A percentile compares a stretch with the other conserved stretches of the same genome.
These are phyloP conservation scores for Aspergillus novoparasiticus DNA, from an alignment of 2,329 filamentous ascomycete species.

Conservation along the genomic window DNA sequence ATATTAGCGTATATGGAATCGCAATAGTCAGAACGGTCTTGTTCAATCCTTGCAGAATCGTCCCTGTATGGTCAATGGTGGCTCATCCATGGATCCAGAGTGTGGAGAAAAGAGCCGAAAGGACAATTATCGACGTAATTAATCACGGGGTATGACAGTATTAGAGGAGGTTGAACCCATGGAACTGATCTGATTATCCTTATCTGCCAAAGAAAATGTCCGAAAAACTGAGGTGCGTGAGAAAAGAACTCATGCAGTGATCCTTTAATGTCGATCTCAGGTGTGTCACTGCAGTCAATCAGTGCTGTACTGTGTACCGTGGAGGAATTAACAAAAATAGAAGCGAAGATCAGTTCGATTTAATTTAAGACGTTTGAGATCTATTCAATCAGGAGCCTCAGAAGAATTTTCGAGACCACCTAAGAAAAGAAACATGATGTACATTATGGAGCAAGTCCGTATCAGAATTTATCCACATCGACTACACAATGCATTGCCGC, in stretches of 20 bases:
- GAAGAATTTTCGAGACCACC: background rate
- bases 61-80: background rate
- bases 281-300: background rate
- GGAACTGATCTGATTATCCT: background rate
- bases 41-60: background rate
- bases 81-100: background rate
- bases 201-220: background rate
- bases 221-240: background rate
- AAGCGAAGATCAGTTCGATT: background rate
- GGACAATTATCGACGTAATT: background rate
- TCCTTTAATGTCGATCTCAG: constrained; percentile 1
- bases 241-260: background rate
- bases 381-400: background rate
- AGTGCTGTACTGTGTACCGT: background rate
- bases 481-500: background rate
- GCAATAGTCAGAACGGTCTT: background rate
- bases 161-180: background rate
- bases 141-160: background rate
- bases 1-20: background rate
- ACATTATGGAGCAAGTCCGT: background rate
- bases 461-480: background rate
- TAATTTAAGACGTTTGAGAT: background rate
- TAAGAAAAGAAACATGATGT: background rate
- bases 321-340: background rate
- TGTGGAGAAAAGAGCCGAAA: constrained; percentile 5